Evolutionary conservation across 129 eudicot genomes (phyloP).

Genomic region (Flaveria ramosissima): DNA sequence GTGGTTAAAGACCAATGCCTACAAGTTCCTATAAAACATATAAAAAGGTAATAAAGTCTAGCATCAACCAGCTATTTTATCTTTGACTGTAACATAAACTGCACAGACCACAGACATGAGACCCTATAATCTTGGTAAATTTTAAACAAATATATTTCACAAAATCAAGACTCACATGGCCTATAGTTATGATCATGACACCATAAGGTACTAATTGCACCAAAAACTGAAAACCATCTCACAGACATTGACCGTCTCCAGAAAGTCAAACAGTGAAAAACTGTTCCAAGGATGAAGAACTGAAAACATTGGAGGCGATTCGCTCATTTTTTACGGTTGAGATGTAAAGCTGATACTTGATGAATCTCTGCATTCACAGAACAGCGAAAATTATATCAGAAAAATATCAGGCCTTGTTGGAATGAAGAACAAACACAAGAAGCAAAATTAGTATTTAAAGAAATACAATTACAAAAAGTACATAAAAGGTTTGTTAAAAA

Average conservation of each 20-base stretch:
- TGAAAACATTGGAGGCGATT: conserved; percentile 59
- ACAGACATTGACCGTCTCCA: conserved; percentile 2
- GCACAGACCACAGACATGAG: conserved; percentile 25
- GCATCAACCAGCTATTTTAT: conserved; percentile 23
- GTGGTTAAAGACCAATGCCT: not conserved
- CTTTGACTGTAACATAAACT: conserved; percentile 38
- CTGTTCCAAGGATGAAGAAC: conserved; percentile 63
- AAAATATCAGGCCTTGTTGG: not conserved
- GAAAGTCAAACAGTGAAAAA: conserved; percentile 55
- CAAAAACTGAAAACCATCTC: not conserved
- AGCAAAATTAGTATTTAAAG: too few species aligned
- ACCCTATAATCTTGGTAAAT: conserved; percentile 17
- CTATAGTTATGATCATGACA: conserved; percentile 16
- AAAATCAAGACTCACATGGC: conserved; percentile 29
- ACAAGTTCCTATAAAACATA: conserved; percentile 21
- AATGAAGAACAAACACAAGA: not conserved
- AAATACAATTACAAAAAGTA: too few species aligned
- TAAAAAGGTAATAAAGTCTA: not conserved
- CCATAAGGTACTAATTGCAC: not conserved
- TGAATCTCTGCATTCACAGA: conserved; percentile 63
- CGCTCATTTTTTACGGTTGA: conserved; percentile 60
- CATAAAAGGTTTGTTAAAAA: too few species aligned
- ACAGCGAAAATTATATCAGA: not conserved
- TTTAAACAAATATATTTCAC: conserved; percentile 30
- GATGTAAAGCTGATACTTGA: conserved; percentile 71